Evolutionary conservation across 2,329 filamentous ascomycete species (phyloP).

Genomic region (Fusarium poae): DNA sequence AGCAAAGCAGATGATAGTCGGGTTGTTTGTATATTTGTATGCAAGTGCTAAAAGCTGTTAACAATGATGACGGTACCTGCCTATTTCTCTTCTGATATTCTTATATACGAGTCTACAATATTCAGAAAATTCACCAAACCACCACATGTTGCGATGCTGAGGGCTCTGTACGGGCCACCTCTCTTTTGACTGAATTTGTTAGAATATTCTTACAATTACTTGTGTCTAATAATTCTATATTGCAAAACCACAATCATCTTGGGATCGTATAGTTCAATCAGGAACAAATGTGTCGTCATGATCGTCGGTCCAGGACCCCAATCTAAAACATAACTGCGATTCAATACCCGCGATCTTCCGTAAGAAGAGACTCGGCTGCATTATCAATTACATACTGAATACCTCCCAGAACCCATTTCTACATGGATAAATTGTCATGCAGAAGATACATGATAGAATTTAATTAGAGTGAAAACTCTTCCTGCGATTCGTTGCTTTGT

Average conservation of each 20-base stretch:
- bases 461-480: background rate
- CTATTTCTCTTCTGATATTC: slow-evolving; percentile 21
- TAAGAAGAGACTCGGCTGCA: slow-evolving; percentile 25
- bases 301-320: slow-evolving; percentile 32
- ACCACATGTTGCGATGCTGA: background rate
- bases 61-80: slow-evolving; percentile 10
- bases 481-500: background rate
- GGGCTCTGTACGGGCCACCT: background rate
- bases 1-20: slow-evolving; percentile 40
- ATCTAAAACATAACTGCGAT: slow-evolving; percentile 29
- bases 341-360: slow-evolving; percentile 31
- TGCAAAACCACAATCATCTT: background rate
- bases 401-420: slow-evolving; percentile 16
- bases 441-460: background rate
- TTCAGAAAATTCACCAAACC: background rate
- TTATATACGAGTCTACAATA: slow-evolving; percentile 37
- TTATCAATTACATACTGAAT: slow-evolving; percentile 29
- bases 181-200: background rate
- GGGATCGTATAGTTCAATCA: slow-evolving; percentile 18
- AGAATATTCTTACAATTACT: background rate
- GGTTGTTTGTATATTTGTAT: slow-evolving; percentile 19
- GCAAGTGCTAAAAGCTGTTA: too few relatives aligned
- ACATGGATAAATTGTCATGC: slow-evolving; percentile 10
- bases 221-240: background rate
- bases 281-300: slow-evolving; percentile 44